phyloP scores from a whole-genome alignment of 805 yeast genomes.

The Suhomyces sp. region DNA sequence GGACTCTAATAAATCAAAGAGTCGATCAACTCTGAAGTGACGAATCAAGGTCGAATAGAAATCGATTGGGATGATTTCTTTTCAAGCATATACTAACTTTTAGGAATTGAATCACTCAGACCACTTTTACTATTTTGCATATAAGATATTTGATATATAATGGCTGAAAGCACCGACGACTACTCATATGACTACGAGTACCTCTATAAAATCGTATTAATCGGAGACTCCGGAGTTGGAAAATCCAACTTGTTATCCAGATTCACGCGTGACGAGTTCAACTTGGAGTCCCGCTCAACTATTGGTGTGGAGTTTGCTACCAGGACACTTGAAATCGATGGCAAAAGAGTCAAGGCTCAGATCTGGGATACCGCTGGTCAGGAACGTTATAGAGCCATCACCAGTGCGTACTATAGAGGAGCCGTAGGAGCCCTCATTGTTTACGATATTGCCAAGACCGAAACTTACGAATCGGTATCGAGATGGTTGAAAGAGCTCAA shows the following conservation, averaged over 20 bases:
- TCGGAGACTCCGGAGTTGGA: slow-evolving; percentile 97
- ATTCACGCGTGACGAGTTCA: slow-evolving; percentile 94
- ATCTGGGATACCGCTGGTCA: slow-evolving; percentile 99
- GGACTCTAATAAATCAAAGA: no score
- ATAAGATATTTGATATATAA: slow-evolving; percentile 1
- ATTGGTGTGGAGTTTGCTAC: slow-evolving; percentile 99
- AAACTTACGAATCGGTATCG: slow-evolving; percentile 77
- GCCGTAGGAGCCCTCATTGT: slow-evolving; percentile 97
- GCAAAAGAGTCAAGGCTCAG: slow-evolving; percentile 82
- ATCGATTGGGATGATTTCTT: no score
- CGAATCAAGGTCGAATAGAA: no score
- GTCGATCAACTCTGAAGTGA: no score
- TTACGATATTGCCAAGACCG: slow-evolving; percentile 90
- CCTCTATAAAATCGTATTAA: slow-evolving; percentile 90
- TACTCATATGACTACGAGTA: slow-evolving; percentile 76
- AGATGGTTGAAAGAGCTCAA: slow-evolving; percentile 90
- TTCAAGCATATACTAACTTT: neutral
- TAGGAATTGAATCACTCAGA: neutral
- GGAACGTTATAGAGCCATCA: slow-evolving; percentile 96
- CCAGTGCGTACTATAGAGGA: slow-evolving; percentile 95
- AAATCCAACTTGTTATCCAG: slow-evolving; percentile 90
- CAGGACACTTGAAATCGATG: slow-evolving; percentile 84
- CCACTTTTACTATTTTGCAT: neutral
- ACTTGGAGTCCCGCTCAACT: slow-evolving; percentile 88
- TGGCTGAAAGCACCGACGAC: slow-evolving; percentile 44